These are phyloP conservation scores for Furculomyces boomerangus DNA, from an alignment of 371 early-diverging fungal genomes.

Conservation along the genomic window DNA sequence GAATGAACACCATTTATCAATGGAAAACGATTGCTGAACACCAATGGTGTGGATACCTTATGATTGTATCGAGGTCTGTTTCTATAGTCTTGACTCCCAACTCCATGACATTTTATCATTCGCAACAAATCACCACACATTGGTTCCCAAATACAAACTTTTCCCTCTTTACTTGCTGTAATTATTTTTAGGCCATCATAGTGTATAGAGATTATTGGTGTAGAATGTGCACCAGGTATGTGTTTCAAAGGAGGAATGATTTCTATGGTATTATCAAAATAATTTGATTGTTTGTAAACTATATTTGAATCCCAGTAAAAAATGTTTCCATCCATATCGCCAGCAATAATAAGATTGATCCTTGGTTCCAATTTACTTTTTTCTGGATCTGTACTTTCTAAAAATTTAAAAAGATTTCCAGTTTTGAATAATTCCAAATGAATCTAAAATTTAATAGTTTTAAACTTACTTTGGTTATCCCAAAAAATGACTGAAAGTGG, in stretches of 20 bases:
- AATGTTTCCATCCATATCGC: background rate
- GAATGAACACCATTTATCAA: background rate
- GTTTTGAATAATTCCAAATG: background rate
- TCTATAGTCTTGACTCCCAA: background rate
- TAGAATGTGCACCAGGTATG: background rate
- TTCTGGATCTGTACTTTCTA: background rate
- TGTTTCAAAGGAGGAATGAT: background rate
- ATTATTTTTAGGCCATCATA: slow-evolving; percentile 2
- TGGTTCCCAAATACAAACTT: slow-evolving; percentile 1
- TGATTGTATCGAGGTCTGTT: background rate
- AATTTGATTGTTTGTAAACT: background rate
- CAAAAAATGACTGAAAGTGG: background rate
- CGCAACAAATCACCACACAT: background rate
- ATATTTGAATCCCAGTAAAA: background rate
- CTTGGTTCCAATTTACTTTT: too few relatives aligned
- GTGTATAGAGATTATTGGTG: background rate
- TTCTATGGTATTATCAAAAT: background rate
- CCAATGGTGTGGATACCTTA: background rate
- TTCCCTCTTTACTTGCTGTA: background rate
- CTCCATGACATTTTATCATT: background rate
- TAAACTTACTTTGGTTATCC: background rate
- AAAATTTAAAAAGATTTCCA: background rate
- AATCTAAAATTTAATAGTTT: background rate
- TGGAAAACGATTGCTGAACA: background rate
- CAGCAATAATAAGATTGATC: background rate